phyloP scores from a whole-genome alignment of 2,329 filamentous ascomycete species.

The Thielaviopsis ethacetica region DNA sequence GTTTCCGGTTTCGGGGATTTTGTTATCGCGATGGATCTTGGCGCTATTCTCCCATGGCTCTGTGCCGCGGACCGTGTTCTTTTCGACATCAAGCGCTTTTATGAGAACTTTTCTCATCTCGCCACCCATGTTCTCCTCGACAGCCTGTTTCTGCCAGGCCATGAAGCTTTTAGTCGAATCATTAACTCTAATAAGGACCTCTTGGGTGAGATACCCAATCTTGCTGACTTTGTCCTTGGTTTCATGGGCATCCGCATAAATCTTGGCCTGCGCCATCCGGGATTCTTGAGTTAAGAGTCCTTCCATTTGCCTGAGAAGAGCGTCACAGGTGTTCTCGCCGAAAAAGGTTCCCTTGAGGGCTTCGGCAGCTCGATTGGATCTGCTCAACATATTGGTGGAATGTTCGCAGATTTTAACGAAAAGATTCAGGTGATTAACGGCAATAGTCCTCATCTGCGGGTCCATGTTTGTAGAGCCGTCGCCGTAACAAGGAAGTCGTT shows the following conservation, averaged over 20 bases:
- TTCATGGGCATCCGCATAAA: too few species aligned
- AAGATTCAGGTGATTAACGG: neutral
- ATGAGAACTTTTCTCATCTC: neutral
- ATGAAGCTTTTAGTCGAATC: neutral
- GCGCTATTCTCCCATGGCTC: neutral
- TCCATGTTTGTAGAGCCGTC: neutral
- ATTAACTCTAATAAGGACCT: too few species aligned
- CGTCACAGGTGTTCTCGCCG: neutral
- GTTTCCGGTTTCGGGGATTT: neutral
- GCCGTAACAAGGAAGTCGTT: neutral
- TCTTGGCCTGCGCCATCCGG: neutral
- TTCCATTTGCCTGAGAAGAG: neutral
- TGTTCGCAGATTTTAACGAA: conserved; percentile 2
- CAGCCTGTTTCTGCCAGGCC: neutral
- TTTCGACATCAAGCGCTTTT: neutral
- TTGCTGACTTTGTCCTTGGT: too few species aligned
- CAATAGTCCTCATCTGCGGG: neutral
- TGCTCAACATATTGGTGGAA: too few species aligned
- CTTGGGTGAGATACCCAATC: too few species aligned
- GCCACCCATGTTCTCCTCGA: neutral
- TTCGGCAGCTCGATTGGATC: neutral
- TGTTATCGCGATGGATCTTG: neutral
- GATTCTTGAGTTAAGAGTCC: neutral
- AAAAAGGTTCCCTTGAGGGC: neutral
- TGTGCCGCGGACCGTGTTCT: neutral